A percentile compares a stretch with the other conserved stretches of the same genome.
These are phyloP conservation scores for Effrenium voratum DNA, from an alignment of 73 alveolate species.

Conservation along the genomic window DNA sequence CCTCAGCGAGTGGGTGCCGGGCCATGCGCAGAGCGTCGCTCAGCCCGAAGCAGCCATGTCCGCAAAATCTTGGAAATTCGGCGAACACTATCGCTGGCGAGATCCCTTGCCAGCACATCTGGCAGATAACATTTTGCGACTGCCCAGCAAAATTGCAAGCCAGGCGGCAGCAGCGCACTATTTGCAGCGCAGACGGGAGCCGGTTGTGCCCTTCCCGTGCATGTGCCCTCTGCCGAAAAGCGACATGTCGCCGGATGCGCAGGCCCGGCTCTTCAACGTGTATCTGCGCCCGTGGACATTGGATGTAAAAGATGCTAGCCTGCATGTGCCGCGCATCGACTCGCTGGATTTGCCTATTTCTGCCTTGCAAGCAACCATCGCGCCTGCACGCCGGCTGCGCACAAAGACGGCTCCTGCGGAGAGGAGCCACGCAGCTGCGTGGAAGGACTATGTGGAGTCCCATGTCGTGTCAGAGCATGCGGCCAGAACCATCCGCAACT, in stretches of 20 bases:
- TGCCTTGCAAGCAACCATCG: background rate
- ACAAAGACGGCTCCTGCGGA: background rate
- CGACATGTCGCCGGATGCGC: background rate
- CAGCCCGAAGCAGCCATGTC: background rate
- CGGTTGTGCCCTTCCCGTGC: background rate
- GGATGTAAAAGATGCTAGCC: background rate
- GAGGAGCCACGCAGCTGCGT: background rate
- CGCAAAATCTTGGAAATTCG: background rate
- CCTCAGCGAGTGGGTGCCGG: background rate
- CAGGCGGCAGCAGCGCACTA: background rate
- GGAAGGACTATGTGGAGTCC: background rate
- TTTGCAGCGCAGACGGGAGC: background rate
- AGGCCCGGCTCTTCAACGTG: background rate
- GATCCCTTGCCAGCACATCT: background rate
- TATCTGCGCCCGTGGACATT: background rate
- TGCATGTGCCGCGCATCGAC: background rate
- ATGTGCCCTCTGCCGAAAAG: background rate
- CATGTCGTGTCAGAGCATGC: background rate
- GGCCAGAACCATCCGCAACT: background rate
- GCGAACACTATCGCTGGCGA: background rate
- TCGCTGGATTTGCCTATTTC: background rate
- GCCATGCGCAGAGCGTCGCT: too few species aligned
- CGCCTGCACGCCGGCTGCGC: background rate
- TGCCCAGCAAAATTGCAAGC: background rate
- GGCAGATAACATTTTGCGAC: background rate